phyloP scores from a whole-genome alignment of 805 yeast genomes.

The Hanseniaspora pseudoguilliermondii region DNA sequence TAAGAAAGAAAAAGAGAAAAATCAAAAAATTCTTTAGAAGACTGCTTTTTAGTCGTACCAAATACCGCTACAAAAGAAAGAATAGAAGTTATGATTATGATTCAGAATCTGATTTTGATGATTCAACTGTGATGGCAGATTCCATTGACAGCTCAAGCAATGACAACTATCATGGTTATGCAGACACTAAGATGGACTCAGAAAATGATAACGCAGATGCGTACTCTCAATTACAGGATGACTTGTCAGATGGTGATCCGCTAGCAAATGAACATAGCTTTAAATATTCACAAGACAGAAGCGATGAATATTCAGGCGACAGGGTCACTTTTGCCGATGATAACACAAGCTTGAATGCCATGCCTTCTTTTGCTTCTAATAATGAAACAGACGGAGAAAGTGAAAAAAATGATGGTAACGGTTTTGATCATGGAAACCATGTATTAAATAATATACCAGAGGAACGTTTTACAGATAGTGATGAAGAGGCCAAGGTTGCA shows the following conservation, averaged over 20 bases:
- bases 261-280: background rate
- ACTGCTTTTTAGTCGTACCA: background rate
- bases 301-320: background rate
- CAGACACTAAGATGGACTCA: background rate
- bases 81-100: background rate
- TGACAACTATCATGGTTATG: background rate
- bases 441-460: conserved; percentile 7
- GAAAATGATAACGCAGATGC: background rate
- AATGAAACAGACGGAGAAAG: background rate
- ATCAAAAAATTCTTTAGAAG: conserved; percentile 1
- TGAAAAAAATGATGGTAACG: background rate
- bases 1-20: conserved; percentile 12
- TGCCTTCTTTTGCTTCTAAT: background rate
- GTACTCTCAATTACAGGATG: background rate
- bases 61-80: background rate
- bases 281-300: background rate
- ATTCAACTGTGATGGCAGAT: background rate
- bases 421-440: background rate
- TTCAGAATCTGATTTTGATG: conserved; percentile 1
- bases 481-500: background rate
- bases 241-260: background rate
- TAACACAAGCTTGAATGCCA: conserved; percentile 1
- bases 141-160: background rate
- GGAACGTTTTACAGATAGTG: background rate
- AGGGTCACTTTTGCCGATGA: background rate